Evolutionary conservation across 768 basidiomycete genomes (phyloP), one percentile per base, ranked within the genome.

Genomic region (Gloeophyllum trabeum): DNA sequence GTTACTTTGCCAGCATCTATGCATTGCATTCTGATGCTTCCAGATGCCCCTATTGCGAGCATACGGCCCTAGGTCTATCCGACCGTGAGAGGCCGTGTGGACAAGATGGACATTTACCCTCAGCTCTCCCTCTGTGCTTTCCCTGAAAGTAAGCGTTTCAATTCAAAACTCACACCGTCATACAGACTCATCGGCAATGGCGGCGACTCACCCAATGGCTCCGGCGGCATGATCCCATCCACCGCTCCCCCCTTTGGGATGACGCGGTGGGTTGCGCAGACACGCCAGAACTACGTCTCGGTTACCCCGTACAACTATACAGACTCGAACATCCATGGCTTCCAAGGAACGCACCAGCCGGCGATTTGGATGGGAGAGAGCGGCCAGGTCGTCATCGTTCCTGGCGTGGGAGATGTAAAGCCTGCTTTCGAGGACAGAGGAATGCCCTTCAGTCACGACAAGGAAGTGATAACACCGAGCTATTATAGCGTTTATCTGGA

Each of bases 331-430:
- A 73, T 88, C 3, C 79, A 84, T 49, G 86, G 87, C 1, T 87
- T 89, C 51, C 74, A 81, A 35, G 85, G 73, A 4, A 88, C 86
- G 3, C 76, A 85, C 42, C 87, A 87, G 49, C 85, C 86, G 7
- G 87, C 87, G 1, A 88, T 90, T 26, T 89, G 85, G 86, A 89
- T 90, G 85, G 86, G 81, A 2, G 83, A 84, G 50, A 82, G 76
- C 47, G 83, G 72, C 0, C 72, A 73, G 37, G 71, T 78, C 2
- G 65, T 72, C 4, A 63, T 86, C 20, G 66, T 69, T 22, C 81
- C 83, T 7, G 81, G 82, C 4, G 56, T 58, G 5, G 70, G 71
- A 14, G 43, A 53, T 3, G 62, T 85, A 1, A 66, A 67, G 30
- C 61, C 69, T 6, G 63, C 63, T 4, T 82, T 86, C 45, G 75